phyloP scores from a whole-genome alignment of 2,329 filamentous ascomycete species.

The Trichoderma atroviride region DNA sequence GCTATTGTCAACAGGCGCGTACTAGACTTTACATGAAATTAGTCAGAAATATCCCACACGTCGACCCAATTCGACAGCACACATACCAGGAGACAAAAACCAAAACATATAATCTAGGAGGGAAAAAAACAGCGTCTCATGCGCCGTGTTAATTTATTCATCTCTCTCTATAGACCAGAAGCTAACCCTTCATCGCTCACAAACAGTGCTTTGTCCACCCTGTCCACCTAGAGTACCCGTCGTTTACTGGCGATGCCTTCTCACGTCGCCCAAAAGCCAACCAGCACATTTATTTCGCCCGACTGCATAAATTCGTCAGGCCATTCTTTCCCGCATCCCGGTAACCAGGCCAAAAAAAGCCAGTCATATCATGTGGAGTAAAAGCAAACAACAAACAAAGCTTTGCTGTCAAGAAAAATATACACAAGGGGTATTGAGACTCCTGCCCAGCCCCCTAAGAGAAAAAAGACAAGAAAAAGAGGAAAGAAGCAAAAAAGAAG shows the following conservation, averaged over 20 bases:
- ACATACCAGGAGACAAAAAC: not conserved
- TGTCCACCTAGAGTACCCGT: not conserved
- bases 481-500: not conserved
- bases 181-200: not conserved
- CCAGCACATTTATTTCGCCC: conserved; percentile 26
- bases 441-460: conserved; percentile 15
- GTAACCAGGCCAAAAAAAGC: conserved; percentile 9
- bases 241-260: conserved; percentile 1
- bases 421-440: conserved; percentile 27
- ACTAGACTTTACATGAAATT: not conserved
- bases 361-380: conserved; percentile 11
- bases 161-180: conserved; percentile 6
- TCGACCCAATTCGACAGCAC: not conserved
- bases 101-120: not conserved
- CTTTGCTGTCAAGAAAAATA: conserved; percentile 17
- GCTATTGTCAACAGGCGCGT: too few species aligned
- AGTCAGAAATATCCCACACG: not conserved
- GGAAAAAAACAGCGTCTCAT: not conserved
- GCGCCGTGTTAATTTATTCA: conserved; percentile 6
- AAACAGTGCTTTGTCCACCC: conserved; percentile 8
- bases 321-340: conserved; percentile 20
- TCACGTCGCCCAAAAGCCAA: conserved; percentile 6
- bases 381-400: conserved; percentile 12
- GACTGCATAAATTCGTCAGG: conserved; percentile 25
- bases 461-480: not conserved